Evolutionary conservation across 1,139 yeast species (phyloP).

Genomic region (Arxiozyma heterogenica): DNA sequence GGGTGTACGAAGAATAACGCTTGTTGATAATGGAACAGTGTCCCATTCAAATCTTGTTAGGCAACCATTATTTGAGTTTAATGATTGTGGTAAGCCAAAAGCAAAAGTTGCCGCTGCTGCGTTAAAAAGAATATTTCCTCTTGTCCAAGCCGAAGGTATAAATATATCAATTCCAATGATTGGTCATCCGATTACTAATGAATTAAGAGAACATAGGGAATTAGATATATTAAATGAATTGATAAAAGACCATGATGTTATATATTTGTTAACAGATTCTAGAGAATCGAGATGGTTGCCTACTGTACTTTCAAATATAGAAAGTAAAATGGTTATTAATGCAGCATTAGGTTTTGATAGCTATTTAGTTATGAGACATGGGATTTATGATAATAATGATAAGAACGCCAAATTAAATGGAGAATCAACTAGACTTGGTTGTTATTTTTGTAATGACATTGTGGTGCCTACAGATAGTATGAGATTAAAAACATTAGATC

Average conservation of each 20-base stretch:
- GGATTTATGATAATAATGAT: conserved; percentile 31
- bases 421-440: conserved; percentile 49
- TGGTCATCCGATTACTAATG: conserved; percentile 71
- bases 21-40: conserved; percentile 82
- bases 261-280: conserved; percentile 82
- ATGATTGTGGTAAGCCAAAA: conserved; percentile 65
- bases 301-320: conserved; percentile 62
- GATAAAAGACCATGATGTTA: conserved; percentile 61
- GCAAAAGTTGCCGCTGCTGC: conserved; percentile 72
- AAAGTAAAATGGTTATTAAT: conserved; percentile 66
- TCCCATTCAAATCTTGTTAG: conserved; percentile 93
- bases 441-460: conserved; percentile 92
- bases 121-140: conserved; percentile 65
- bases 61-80: conserved; percentile 74
- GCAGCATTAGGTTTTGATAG: conserved; percentile 95
- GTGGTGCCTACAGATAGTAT: conserved; percentile 87
- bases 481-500: conserved; percentile 80
- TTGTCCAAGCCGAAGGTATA: conserved; percentile 55
- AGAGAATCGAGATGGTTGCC: conserved; percentile 97
- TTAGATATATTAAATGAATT: conserved; percentile 45
- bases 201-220: conserved; percentile 39
- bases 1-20: conserved; percentile 81
- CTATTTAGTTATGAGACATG: conserved; percentile 89
- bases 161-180: conserved; percentile 85
- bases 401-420: conserved; percentile 2